Base-by-base conservation (phyloP, 805 yeast species). In the Ogataea ganodermae region DNA sequence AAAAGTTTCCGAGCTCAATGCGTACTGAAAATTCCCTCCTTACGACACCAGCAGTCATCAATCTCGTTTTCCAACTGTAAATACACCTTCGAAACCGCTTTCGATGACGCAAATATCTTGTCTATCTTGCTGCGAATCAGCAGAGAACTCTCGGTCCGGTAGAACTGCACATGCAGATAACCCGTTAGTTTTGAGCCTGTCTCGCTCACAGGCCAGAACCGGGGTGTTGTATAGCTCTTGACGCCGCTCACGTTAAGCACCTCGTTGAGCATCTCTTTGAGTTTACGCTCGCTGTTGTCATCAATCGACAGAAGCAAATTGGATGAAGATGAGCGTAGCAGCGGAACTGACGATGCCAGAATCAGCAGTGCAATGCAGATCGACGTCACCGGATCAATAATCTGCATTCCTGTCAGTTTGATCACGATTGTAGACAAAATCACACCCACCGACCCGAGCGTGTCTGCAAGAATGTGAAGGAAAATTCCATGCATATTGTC, bases 391-490 rank as follows among this genome's bases (percentile, higher is more conserved):
- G 99, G 97, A 62, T 94, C 99, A 61, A 92, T 85, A 1, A 96
- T 84, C 45, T 82, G 78, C 81, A 87, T 79, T 14, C 81, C 80
- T 8, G 77, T 68, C 27, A 81, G 59, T 49, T 83, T 80, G 7
- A 92, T 86, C 32, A 94, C 68, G 4, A 89, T 45, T 0, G 99
- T 92, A 0, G 97, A 90, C 1, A 89, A 66, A n/a, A 94, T 91
- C 14, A 95, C 99, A 6, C 98, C 98, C 0, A 91, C 96, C 0
- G 98, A 92, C 0, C 99, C 99, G 33, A 94, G 71, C 0, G 98
- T 91, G 60, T 94, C 99, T 0, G 99, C 99, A 37, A 94, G 63
- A 24, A 94, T 87, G 58, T 94, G 99, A 37, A 94, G 71, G 60
- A 94, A 94, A 4, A 94, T 89, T 12, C 99, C 99, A 48, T 85